These are phyloP conservation scores for Suhomyces tanzawaensis DNA, from an alignment of 805 yeast species.

Conservation along the genomic window DNA sequence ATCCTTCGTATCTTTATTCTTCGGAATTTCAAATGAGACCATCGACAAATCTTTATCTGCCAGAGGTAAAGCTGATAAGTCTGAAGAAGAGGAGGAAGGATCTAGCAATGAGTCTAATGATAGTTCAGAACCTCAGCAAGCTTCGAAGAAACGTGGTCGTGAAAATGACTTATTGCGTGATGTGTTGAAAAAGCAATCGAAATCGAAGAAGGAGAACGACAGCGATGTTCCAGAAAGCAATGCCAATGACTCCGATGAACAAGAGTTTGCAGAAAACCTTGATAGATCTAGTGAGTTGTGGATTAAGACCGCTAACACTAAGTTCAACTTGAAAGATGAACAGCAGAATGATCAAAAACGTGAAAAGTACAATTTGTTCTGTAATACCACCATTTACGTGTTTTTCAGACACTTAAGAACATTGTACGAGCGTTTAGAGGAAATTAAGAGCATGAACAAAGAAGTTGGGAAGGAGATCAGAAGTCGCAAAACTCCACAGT, in stretches of 20 bases:
- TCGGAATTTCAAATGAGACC: constrained; percentile 52
- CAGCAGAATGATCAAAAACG: constrained; percentile 36
- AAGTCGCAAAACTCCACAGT: constrained; percentile 60
- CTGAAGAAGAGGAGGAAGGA: constrained; percentile 14
- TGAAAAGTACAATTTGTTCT: constrained; percentile 71
- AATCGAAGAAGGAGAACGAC: constrained; percentile 34
- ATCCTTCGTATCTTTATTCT: constrained; percentile 70
- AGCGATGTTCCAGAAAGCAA: constrained; percentile 28
- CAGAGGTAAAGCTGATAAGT: constrained; percentile 15
- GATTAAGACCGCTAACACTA: constrained; percentile 36
- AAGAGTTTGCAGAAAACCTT: constrained; percentile 27
- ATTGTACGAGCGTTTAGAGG: constrained; percentile 74
- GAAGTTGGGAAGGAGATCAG: constrained; percentile 73
- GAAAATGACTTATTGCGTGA: constrained; percentile 58
- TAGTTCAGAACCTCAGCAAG: constrained; percentile 10
- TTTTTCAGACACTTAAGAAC: constrained; percentile 85
- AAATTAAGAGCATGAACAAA: constrained; percentile 68
- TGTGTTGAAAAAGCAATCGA: constrained; percentile 55
- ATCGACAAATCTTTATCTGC: constrained; percentile 40
- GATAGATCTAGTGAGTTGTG: constrained; percentile 42
- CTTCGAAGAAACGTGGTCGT: constrained; percentile 49
- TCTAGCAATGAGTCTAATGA: constrained; percentile 15
- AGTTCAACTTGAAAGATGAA: constrained; percentile 25
- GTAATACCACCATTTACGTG: constrained; percentile 83
- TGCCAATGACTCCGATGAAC: constrained; percentile 32